A percentile compares a stretch with the other conserved stretches of the same genome.
Conservation (phyloP, 768 basidiomycete species). For the Trametes cinnabarina region DNA sequence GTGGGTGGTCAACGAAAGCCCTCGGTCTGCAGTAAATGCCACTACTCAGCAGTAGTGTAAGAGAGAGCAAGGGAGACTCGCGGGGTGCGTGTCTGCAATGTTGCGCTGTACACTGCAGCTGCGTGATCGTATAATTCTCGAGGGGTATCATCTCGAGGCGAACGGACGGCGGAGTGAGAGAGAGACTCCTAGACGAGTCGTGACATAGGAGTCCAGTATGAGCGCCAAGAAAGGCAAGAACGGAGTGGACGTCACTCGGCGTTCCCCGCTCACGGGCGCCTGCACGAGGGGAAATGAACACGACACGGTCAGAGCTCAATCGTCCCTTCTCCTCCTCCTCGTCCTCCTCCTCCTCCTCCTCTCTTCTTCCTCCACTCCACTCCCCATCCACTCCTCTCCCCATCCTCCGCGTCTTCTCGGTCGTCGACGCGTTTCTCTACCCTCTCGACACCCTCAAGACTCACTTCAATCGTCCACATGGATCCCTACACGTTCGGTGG, state of each 20-base stretch:
- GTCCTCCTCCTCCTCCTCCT: neutral
- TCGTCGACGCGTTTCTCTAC: slow-evolving; percentile 1
- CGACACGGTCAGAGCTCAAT: neutral
- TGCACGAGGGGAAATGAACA: neutral
- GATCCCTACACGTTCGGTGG: slow-evolving; percentile 56
- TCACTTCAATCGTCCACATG: slow-evolving; percentile 22
- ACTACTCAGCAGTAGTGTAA: no score
- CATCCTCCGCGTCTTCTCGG: neutral
- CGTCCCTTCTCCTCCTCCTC: neutral
- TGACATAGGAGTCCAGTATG: no score
- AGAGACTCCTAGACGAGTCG: no score
- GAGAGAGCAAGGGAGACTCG: no score
- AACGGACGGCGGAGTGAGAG: no score
- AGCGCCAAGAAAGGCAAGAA: neutral
- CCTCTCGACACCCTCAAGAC: neutral
- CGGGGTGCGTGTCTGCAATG: no score
- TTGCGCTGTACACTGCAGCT: no score
- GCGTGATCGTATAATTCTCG: no score
- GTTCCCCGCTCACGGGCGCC: neutral
- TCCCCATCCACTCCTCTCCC: neutral
- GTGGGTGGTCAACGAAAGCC: no score
- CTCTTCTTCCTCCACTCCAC: neutral
- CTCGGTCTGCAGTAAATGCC: no score
- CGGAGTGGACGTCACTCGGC: neutral
- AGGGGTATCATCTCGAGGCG: no score